Evolutionary conservation across 768 basidiomycete genomes (phyloP), one percentile per base, ranked within the genome.

Genomic region (Gymnopilus junonius): DNA sequence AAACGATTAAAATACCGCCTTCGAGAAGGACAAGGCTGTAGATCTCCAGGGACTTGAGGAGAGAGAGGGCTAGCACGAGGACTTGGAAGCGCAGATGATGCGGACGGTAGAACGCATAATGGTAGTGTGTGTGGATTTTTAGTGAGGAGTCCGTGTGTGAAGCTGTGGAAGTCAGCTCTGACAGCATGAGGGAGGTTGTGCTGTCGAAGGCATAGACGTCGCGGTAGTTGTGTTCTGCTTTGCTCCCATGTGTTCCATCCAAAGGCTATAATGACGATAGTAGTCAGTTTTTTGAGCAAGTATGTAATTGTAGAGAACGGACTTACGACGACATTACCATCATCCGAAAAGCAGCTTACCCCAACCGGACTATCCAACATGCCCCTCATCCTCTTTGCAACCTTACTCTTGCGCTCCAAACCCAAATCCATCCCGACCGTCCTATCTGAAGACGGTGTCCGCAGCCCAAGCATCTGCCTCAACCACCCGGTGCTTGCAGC

Each of bases 181-280:
- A 31, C 10, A 59, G 58, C 48, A 59, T 39, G 32, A 59, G 5
- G 7, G 58, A 34, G 7, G 48, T 59, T 20, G 46, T 51, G 11
- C 58, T 45, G 48, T 59, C 43, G 35, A 59, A 59, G 14, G 58
- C 58, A 35, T 48, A 37, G 12, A 50, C 17, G 58, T 59, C 58
- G 43, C 58, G 43, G 27, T 58, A 32, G 3, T 12, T 15, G 42
- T 43, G 25, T 20, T 20, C 14, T 10, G 27, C 12, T 45, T 45
- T 8, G 12, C 10, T 29, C 31, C 5, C 21, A 12, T 14, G 27
- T 2, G 40, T 31, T 21, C 10, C 21, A 4, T 32, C 15, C n/a
- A 14, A 20, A 11, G 45, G 45, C 45, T 48, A 21, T 3, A 27
- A 35, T n/a, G n/a, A n/a, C n/a, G n/a, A n/a, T n/a, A n/a, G n/a